Evolutionary conservation across 805 yeast species (phyloP), one percentile per base, ranked within the genome.

Genomic region (Saccharomycopsis sp.): DNA sequence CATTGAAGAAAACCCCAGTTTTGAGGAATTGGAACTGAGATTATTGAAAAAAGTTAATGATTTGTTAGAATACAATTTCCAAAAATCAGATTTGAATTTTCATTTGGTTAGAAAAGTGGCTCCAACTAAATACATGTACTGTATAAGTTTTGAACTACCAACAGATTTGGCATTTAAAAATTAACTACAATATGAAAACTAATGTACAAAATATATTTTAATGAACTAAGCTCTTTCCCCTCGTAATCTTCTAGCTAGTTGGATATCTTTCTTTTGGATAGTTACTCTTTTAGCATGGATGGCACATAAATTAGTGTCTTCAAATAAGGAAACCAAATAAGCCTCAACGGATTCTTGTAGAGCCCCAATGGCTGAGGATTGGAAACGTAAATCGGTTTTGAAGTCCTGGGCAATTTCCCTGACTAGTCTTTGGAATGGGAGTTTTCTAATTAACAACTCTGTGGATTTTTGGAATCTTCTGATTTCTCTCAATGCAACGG

Each of bases 241-340:
- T 70, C 96, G 80, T 64, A 89, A 78, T 74, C 97, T 83, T 73
- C 96, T 83, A 54, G 97, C 98, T 62, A 89, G 75, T 63, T 88
- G 95, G 64, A 89, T 85, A 67, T 89, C 98, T 72, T 88, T 88
- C 85, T 87, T 88, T 76, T 86, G 95, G 61, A 89, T 86, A 51
- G 98, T 89, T 55, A 89, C 97, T 71, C 98, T 82, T 79, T 92
- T 89, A 58, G 97, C 98, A 69, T 89, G 98, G 54, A 87, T 85
- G 51, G 97, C 96, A 72, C 96, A 92, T 72, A 89, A 76, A 74
- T 88, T 89, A 52, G 97, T 92, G 67, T 92, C 97, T 73, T 89
- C 97, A 55, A 89, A 92, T 59, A 89, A 69, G 47, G 95, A 85
- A 41, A 89, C 96, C 57, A 92, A 73, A 76, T 87, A 92, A 59